A percentile compares a stretch with the other conserved stretches of the same genome.
phyloP scores from a whole-genome alignment of 2,329 filamentous ascomycete species.

The Cytospora schulzeri region DNA sequence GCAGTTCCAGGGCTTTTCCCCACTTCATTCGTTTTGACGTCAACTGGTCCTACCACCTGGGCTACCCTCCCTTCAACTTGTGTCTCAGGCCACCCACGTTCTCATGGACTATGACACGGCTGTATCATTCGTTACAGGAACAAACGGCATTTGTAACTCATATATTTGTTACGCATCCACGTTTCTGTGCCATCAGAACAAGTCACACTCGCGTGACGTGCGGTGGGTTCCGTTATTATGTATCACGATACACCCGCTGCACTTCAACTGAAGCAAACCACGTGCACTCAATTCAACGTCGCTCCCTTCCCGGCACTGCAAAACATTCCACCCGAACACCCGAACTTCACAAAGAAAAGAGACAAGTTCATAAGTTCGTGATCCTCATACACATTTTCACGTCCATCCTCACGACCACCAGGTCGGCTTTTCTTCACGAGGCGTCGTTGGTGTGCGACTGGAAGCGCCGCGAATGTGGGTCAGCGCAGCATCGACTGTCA shows the following conservation, averaged over 20 bases:
- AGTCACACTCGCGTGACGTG: conserved; percentile 3
- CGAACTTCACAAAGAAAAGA: not conserved
- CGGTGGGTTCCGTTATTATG: not conserved
- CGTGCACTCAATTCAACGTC: not conserved
- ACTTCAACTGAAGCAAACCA: conserved; percentile 24
- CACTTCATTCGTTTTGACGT: not conserved
- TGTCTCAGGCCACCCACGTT: conserved; percentile 3
- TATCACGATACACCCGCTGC: conserved; percentile 7
- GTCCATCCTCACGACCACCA: not conserved
- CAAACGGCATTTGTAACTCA: conserved; percentile 13
- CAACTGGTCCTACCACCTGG: not conserved
- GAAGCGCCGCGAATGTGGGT: conserved; percentile 23
- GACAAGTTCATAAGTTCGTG: not conserved
- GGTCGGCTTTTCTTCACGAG: not conserved
- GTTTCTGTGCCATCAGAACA: conserved; percentile 11
- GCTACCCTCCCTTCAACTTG: not conserved
- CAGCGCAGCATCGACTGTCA: conserved; percentile 24
- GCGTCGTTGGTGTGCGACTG: conserved; percentile 2
- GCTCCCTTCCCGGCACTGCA: not conserved
- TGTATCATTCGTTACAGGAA: conserved; percentile 3
- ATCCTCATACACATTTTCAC: not conserved
- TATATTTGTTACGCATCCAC: conserved; percentile 10
- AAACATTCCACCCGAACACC: not conserved
- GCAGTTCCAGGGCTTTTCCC: not conserved
- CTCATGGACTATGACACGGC: conserved; percentile 7